These are phyloP conservation scores for Ambrosia artemisiifolia DNA, from an alignment of 129 eudicot species.

Conservation along the genomic window DNA sequence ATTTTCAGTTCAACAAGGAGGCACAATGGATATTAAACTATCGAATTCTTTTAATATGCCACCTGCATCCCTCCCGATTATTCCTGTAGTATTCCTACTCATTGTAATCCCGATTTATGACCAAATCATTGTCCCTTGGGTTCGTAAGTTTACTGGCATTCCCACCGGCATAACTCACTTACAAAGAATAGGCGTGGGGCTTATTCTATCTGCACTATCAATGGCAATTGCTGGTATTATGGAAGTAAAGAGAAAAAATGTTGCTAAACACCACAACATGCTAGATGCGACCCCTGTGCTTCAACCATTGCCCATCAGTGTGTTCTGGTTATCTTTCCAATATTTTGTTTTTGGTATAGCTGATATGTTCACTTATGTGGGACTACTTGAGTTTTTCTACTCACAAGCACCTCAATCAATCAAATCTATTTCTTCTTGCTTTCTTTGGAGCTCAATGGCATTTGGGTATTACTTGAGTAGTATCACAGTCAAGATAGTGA, in stretches of 20 bases:
- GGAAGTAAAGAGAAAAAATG: conserved; percentile 59
- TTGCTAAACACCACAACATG: conserved; percentile 54
- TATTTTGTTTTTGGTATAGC: conserved; percentile 76
- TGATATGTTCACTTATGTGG: conserved; percentile 69
- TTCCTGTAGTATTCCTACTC: conserved; percentile 52
- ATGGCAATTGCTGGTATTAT: conserved; percentile 62
- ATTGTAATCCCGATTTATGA: conserved; percentile 57
- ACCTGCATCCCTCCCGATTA: conserved; percentile 66
- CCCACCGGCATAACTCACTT: conserved; percentile 72
- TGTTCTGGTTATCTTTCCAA: conserved; percentile 60
- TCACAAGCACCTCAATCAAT: conserved; percentile 61
- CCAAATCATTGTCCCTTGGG: conserved; percentile 46
- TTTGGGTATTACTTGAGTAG: conserved; percentile 62
- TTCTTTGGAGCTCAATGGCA: conserved; percentile 81
- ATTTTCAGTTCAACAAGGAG: conserved; percentile 63
- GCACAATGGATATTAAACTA: conserved; percentile 71
- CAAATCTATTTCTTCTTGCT: conserved; percentile 71
- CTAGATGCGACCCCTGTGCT: conserved; percentile 54
- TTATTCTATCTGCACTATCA: conserved; percentile 56
- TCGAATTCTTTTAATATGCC: conserved; percentile 54
- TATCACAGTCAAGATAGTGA: conserved; percentile 48
- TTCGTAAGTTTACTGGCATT: conserved; percentile 49
- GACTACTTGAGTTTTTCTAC: conserved; percentile 74
- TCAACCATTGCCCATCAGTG: conserved; percentile 63
- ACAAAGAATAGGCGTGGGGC: conserved; percentile 73